Evolutionary conservation across 805 yeast species (phyloP), one percentile per base, ranked within the genome.

Genomic region (Ogataea wickerhamii): DNA sequence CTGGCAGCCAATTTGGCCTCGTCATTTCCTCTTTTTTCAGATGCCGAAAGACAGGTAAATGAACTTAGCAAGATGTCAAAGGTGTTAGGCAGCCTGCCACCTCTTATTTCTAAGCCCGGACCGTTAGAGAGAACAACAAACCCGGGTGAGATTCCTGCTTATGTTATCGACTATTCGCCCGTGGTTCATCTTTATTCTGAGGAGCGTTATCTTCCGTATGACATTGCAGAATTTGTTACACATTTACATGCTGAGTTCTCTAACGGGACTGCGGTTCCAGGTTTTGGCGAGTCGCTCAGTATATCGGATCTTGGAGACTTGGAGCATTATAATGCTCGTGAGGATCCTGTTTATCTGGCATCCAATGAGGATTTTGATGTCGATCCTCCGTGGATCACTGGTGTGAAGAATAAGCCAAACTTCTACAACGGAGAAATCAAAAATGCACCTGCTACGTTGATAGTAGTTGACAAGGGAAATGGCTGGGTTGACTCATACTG

Each of bases 401-500:
- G 96, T 0, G 51, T 51, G 18, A 56, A 66, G 17, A 82, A 82
- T 51, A 67, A 70, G 37, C 97, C 97, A 2, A 78, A 76, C 35
- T 63, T 82, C 28, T 72, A 78, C 37, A 77, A 79, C 20, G 97
- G 96, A 0, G 73, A 72, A 38, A 80, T 87, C 18, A 66, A 68
- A 37, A 64, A 80, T 47, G 96, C 94, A 0, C 95, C 96, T 0
- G 89, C 94, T 0, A 72, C 82, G 0, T 60, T 89, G 21, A 72
- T 91, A 18, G 89, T 87, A 1, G 89, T 86, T 0, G 97, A 91
- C 55, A 89, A 88, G 57, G 96, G 96, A 2, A 83, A 87, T 49
- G 96, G 95, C 3, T 81, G 93, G 87, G 84, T 89, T 0, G 98
- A 91, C 58, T 87, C 97, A 0, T 91, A 76, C 58, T 91, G 98